Conservation (phyloP, 495 filamentous ascomycete species). For the Penicillium pancosmium region DNA sequence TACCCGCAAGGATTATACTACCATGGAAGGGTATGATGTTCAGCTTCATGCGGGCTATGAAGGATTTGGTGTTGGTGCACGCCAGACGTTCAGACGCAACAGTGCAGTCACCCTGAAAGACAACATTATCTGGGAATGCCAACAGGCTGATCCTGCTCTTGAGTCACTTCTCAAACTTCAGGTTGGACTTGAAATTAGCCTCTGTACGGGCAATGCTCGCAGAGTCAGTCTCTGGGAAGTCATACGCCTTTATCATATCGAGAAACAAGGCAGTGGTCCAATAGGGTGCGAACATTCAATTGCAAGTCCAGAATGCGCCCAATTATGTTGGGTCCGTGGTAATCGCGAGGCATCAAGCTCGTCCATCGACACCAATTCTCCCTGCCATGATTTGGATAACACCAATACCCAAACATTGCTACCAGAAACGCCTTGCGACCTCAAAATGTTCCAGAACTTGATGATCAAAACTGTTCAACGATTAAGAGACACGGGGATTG, state of each 20-base stretch:
- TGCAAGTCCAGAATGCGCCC: conserved; percentile 5
- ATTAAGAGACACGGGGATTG: conserved; percentile 9
- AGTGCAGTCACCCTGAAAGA: conserved; percentile 11
- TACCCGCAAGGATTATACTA: neutral
- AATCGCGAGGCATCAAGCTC: neutral
- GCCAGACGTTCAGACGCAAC: conserved; percentile 9
- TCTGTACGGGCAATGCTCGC: conserved; percentile 18
- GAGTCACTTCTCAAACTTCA: conserved; percentile 4
- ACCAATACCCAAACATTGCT: neutral
- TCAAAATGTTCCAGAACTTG: neutral
- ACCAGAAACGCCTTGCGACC: neutral
- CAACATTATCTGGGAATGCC: conserved; percentile 9
- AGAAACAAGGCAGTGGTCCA: neutral
- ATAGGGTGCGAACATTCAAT: conserved; percentile 7
- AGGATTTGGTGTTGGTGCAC: conserved; percentile 3
- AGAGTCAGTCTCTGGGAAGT: conserved; percentile 19
- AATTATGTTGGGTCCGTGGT: conserved; percentile 5
- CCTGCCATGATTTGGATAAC: too few species aligned
- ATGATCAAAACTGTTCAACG: conserved; percentile 11
- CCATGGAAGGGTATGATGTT: conserved; percentile 7
- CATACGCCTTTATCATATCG: conserved; percentile 11
- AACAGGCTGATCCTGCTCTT: neutral
- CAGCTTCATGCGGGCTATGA: conserved; percentile 1
- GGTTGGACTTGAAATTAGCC: conserved; percentile 15
- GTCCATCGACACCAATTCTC: neutral